Base-by-base conservation (phyloP, 108 stramenopile genomes). In the Thalassiosira profunda region DNA sequence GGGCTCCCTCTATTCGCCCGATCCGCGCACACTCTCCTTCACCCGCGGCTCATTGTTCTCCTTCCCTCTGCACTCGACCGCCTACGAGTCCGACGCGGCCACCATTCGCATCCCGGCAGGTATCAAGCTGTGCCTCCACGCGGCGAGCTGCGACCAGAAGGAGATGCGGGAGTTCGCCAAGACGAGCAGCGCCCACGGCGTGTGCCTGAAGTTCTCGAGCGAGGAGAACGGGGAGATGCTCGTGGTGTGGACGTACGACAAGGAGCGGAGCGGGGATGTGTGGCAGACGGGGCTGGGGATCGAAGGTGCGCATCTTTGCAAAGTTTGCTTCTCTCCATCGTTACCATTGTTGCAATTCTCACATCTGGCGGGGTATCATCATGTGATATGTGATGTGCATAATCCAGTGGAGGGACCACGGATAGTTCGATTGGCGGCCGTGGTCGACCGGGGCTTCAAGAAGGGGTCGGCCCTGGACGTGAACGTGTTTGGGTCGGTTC, bases 221-320 rank as follows among this genome's bases (percentile, higher is more conserved):
- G 73, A 74, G 63, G 73, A 74, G 57, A 74, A 74, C 24, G 73
- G 73, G 15, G 73, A 74, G 48, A 74, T 74, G 73, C 14, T 74
- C 0, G 47, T 31, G 18, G 36, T 74, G 21, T 74, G 73, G 63
- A 74, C 73, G 47, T 66, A 58, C 59, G 63, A 74, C 31, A 58
- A 51, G 24, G 73, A 74, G 5, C 26, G 73, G 47, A 59, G 73
- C 36, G 63, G 57, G 25, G 73, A 74, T 8, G 42, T 21, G 49
- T 65, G 45, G 36, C 34, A 64, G 46, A 74, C 63, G 10, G 73
- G 73, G 17, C 43, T 74, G 56, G 64, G 64, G 9, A 52, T 74
- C 15, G 73, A 74, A 21, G 73, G 73, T 74, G 47, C 51, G 73
- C 44, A 15, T 67, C 12, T 51, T 51, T 18, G 47, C 6, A 48